Evolutionary conservation across 345 rosid genomes (phyloP), one percentile per base, ranked within the genome.

Genomic region (Citrus unshiu): DNA sequence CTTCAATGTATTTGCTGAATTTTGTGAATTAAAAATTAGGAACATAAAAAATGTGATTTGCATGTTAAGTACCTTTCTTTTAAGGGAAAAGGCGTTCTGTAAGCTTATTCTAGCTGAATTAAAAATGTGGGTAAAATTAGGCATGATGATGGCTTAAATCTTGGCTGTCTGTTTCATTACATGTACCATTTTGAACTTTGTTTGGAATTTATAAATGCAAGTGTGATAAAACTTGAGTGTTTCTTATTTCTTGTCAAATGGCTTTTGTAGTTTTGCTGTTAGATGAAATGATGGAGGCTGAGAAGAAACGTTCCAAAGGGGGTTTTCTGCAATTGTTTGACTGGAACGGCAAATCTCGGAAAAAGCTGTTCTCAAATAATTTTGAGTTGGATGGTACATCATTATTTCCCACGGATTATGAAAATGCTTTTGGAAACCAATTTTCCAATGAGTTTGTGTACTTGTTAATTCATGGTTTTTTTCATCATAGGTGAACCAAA

Each of bases 311-410:
- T 75, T 75, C 93, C 9, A 97, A 92, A 82, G 95, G 95, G 80
- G 86, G 92, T 16, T 88, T 93, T 73, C 85, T 90, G n/a, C 76
- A 88, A 74, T 81, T 94, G 43, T 96, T 96, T 81, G 95, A 92
- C 79, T 93, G 98, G 99, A 85, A 91, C 81, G 90, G 93, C 19
- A 97, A 91, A 87, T 97, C 98, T 71, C 80, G 88, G 59, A 94
- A 93, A 91, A 94, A 91, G 86, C 86, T 91, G 58, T 89, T 94
- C 75, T 64, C 90, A 30, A 85, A 79, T 81, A 83, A 77, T 69
- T 79, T 85, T 2, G 91, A 87, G 30, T 65, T 80, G 25, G 74
- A 85, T 24, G 92, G 93, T 93, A 89, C 57, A 65, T 73, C 72
- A 49, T 46, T 1, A 40, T 7, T 51, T 81, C 56, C 73, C 64